Percentiles rank a stretch among this genome's conserved stretches.
Evolutionary conservation across 192 early-diverging fungal species (phyloP).

Genomic region (Coemansia aciculifera): DNA sequence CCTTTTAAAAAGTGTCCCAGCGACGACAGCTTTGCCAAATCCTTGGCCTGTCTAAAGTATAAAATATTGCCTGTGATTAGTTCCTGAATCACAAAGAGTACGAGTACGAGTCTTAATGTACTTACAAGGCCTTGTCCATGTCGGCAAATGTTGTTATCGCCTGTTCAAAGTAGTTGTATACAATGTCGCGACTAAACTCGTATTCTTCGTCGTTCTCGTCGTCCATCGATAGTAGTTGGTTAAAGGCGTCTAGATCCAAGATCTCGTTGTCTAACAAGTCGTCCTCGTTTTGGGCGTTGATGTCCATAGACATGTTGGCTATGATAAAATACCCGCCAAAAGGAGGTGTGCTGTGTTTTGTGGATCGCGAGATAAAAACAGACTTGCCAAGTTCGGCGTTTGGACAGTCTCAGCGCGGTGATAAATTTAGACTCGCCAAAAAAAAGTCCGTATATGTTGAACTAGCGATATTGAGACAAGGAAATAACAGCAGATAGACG

Average conservation of each 20-base stretch:
- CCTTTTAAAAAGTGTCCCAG: slow-evolving; percentile 94
- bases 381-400: not conserved
- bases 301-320: not conserved
- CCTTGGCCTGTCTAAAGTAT: slow-evolving; percentile 38
- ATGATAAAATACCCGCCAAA: not conserved
- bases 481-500: not conserved
- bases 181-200: slow-evolving; percentile 70
- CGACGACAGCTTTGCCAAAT: slow-evolving; percentile 70
- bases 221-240: slow-evolving; percentile 91
- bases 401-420: not conserved
- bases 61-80: not conserved
- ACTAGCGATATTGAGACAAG: not conserved
- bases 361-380: not conserved
- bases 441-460: not conserved
- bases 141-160: slow-evolving; percentile 74
- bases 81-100: not conserved
- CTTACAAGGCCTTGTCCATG: slow-evolving; percentile 69
- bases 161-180: slow-evolving; percentile 82
- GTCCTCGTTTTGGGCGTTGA: slow-evolving; percentile 28
- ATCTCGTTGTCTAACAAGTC: slow-evolving; percentile 59
- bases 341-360: not conserved
- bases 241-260: slow-evolving; percentile 79
- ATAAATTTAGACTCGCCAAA: not conserved
- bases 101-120: not conserved
- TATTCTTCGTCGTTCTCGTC: slow-evolving; percentile 88